Base-by-base conservation (phyloP, 352 stramenopile species). In the Phytopythium delawarense region DNA sequence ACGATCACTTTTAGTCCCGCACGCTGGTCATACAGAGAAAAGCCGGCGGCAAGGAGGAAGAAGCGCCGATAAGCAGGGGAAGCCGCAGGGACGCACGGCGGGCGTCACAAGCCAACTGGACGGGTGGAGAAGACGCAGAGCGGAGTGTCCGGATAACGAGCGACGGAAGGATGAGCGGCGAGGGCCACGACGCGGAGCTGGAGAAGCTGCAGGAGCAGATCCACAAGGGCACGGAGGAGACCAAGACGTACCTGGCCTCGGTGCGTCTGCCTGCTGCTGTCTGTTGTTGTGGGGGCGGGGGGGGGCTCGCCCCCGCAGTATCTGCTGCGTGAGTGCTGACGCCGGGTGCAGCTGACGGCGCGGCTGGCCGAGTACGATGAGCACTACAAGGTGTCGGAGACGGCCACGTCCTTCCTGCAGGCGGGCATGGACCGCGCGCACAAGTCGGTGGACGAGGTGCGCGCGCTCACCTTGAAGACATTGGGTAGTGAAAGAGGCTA, bases 191-290 rank as follows among this genome's bases (percentile, higher is more conserved):
- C 45, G 57, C 68, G 54, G 69, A 87, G 50, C 65, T 90, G 35
- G 68, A 81, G 59, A 83, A 88, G 70, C 71, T 91, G 39, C 78
- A 89, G 67, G 65, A 79, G 64, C 79, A 88, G 70, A 87, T 91
- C 62, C 66, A 84, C 48, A 75, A 87, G 63, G 79, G 83, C 59
- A 71, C 81, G 15, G 73, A 89, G 60, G 80, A 90, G 69, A 89
- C 83, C 67, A 89, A 88, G 72, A 83, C 79, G 66, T 90, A 92
- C 57, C 67, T 90, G 44, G 71, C 69, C 37, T 71, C 70, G 66
- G 75, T 84, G 66, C 30, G 65, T 42, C 20, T 62, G 28, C 35
- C 11, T n/a, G 44, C 1, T n/a, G n/a, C 9, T 13, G 30, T 6
- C 30, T 13, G 30, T 35, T 56, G n/a, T 18, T 21, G 13, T 34